These are phyloP conservation scores for Chrysoporthe cubensis DNA, from an alignment of 2,329 filamentous ascomycete species.

Conservation along the genomic window DNA sequence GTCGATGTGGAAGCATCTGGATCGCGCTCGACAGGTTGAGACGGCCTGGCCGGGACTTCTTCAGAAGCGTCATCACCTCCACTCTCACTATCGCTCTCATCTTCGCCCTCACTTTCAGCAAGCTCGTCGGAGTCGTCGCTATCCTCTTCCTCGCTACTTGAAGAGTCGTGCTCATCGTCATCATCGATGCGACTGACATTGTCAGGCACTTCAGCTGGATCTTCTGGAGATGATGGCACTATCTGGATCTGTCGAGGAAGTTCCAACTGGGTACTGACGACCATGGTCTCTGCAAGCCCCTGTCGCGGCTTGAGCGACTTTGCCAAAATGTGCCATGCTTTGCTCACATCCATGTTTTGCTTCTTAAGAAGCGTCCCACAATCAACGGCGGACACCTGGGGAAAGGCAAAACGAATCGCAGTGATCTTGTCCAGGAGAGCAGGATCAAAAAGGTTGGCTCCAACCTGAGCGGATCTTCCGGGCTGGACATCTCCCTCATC, in stretches of 20 bases:
- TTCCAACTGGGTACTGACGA: slow-evolving; percentile 27
- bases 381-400: slow-evolving; percentile 40
- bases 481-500: neutral
- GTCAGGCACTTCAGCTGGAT: slow-evolving; percentile 13
- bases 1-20: slow-evolving; percentile 19
- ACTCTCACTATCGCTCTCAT: slow-evolving; percentile 23
- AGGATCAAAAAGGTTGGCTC: slow-evolving; percentile 3
- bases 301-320: slow-evolving; percentile 38
- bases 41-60: slow-evolving; percentile 19
- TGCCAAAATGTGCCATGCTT: slow-evolving; percentile 43
- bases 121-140: slow-evolving; percentile 24
- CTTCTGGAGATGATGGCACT: slow-evolving; percentile 24
- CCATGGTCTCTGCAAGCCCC: slow-evolving; percentile 28
- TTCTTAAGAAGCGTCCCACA: slow-evolving; percentile 43
- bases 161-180: slow-evolving; percentile 10
- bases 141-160: slow-evolving; percentile 25
- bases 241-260: slow-evolving; percentile 29
- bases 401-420: slow-evolving; percentile 46
- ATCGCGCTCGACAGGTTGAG: slow-evolving; percentile 16
- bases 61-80: slow-evolving; percentile 36
- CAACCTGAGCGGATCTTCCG: neutral
- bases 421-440: slow-evolving; percentile 27
- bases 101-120: slow-evolving; percentile 25
- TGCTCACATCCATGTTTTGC: slow-evolving; percentile 41
- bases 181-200: slow-evolving; percentile 25